phyloP scores from a whole-genome alignment of 139 green algal genomes.

The Bryopsis sp. region DNA sequence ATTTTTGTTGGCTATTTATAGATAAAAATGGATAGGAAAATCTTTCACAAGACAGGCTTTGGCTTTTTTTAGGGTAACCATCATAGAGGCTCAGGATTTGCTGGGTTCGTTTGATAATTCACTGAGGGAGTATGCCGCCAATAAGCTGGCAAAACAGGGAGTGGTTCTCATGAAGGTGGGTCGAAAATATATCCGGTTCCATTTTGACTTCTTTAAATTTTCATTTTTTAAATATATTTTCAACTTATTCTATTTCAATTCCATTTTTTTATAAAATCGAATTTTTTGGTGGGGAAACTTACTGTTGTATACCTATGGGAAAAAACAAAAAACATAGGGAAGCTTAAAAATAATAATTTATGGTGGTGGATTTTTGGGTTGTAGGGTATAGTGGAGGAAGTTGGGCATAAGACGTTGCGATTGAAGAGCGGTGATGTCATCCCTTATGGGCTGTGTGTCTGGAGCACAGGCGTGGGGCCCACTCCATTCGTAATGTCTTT shows the following conservation, averaged over 20 bases:
- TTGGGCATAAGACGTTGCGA: constrained; percentile 37
- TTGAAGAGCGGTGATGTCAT: constrained; percentile 58
- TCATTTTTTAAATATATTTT: too few species aligned
- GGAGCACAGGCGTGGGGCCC: constrained; percentile 79
- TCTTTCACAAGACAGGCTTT: too few species aligned
- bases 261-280: too few species aligned
- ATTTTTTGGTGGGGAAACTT: too few species aligned
- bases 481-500: constrained; percentile 67
- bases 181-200: too few species aligned
- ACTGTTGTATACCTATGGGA: too few species aligned
- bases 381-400: constrained; percentile 53
- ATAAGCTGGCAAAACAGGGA: constrained; percentile 52
- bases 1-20: too few species aligned
- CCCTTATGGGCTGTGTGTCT: constrained; percentile 77
- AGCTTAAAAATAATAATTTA: constrained; percentile 23
- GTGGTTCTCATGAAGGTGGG: constrained; percentile 56
- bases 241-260: too few species aligned
- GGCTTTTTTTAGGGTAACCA: constrained; percentile 41
- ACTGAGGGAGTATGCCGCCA: constrained; percentile 67
- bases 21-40: too few species aligned
- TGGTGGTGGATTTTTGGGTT: too few species aligned
- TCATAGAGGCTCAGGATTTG: constrained; percentile 68
- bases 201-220: too few species aligned
- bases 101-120: constrained; percentile 66
- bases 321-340: not conserved